phyloP scores from a whole-genome alignment of 2,329 filamentous ascomycete genomes.

The Lachnellula hyalina region DNA sequence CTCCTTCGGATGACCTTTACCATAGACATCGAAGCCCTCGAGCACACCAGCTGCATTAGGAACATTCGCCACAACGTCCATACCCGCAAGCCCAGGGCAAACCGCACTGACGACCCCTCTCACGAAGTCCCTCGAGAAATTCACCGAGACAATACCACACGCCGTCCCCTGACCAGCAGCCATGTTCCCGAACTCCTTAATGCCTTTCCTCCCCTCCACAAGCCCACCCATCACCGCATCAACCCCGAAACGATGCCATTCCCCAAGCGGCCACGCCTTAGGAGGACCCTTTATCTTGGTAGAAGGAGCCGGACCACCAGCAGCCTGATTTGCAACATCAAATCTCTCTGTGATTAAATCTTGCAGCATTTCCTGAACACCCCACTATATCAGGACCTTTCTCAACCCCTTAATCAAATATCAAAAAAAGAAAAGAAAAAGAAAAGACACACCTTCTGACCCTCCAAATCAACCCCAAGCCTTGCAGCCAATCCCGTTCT shows the following conservation, averaged over 20 bases:
- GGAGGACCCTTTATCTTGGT: too few relatives aligned
- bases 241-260: conserved; percentile 3
- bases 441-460: too few relatives aligned
- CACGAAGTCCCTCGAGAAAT: conserved; percentile 23
- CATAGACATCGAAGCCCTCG: conserved; percentile 2
- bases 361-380: too few relatives aligned
- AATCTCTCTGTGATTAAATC: too few relatives aligned
- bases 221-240: conserved; percentile 20
- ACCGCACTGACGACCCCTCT: conserved; percentile 17
- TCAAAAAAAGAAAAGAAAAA: too few relatives aligned
- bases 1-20: background rate
- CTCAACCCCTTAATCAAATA: too few relatives aligned
- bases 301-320: too few relatives aligned
- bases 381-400: too few relatives aligned
- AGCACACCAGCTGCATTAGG: conserved; percentile 18
- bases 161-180: background rate
- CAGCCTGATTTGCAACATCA: too few relatives aligned
- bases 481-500: too few relatives aligned
- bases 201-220: conserved; percentile 12
- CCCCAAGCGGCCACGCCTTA: background rate
- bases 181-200: background rate
- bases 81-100: background rate
- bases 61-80: conserved; percentile 20
- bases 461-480: too few relatives aligned
- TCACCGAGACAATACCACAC: conserved; percentile 26